phyloP scores from a whole-genome alignment of 108 stramenopile species.

The Pseudonitzschia delicatissima region DNA sequence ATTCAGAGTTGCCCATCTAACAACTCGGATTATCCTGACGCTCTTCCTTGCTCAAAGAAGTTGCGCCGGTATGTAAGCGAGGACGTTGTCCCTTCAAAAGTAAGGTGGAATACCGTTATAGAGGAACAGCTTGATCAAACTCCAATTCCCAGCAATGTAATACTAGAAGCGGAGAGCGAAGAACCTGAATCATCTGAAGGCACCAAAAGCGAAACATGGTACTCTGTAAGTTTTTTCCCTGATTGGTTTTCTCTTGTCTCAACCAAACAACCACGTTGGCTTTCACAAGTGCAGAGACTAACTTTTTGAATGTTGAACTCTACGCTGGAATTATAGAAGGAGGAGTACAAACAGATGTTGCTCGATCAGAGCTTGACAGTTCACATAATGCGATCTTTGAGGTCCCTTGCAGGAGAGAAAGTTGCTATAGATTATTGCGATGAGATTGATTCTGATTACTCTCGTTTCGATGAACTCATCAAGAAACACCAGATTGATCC shows the following conservation, averaged over 20 bases:
- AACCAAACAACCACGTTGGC: background rate
- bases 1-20: too few relatives aligned
- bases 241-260: background rate
- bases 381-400: conserved; percentile 1
- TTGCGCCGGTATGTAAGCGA: too few relatives aligned
- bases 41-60: too few relatives aligned
- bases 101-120: too few relatives aligned
- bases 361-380: background rate
- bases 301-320: background rate
- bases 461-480: background rate
- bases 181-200: conserved; percentile 32
- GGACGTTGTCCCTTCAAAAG: too few relatives aligned
- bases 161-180: too few relatives aligned
- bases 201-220: background rate
- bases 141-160: too few relatives aligned
- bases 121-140: too few relatives aligned
- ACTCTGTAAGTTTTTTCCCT: background rate
- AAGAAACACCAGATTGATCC: background rate
- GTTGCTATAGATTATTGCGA: background rate
- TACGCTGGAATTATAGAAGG: background rate
- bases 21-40: too few relatives aligned
- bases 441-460: too few relatives aligned
- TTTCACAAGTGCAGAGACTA: background rate
- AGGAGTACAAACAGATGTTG: background rate
- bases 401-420: background rate